Percentiles rank a stretch among this genome's conserved stretches.
These are phyloP conservation scores for Conticribra guillardii DNA, from an alignment of 108 stramenopile genomes.

Conservation along the genomic window DNA sequence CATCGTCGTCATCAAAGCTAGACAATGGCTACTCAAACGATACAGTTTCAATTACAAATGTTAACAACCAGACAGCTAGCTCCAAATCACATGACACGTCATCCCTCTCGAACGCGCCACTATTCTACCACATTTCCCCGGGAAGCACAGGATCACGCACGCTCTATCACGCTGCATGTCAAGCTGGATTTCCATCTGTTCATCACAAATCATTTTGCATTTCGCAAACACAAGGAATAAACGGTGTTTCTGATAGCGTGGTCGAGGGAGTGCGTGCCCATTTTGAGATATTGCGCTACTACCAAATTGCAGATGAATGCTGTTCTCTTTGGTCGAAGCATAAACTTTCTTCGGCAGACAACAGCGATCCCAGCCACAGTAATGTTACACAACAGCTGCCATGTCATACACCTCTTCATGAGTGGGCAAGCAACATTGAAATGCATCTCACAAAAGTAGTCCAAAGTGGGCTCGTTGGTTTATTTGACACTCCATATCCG, in stretches of 20 bases:
- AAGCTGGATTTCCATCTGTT: slow-evolving; percentile 41
- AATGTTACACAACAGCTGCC: not conserved
- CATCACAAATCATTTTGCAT: slow-evolving; percentile 58
- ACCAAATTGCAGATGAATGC: slow-evolving; percentile 36
- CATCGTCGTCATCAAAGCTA: too few species aligned
- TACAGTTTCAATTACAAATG: too few species aligned
- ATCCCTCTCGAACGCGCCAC: too few species aligned
- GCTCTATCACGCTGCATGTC: slow-evolving; percentile 45
- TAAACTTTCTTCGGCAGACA: not conserved
- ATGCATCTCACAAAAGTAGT: slow-evolving; percentile 20
- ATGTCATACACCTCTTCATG: slow-evolving; percentile 20
- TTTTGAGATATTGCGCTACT: slow-evolving; percentile 39
- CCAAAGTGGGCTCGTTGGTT: slow-evolving; percentile 34
- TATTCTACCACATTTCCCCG: slow-evolving; percentile 50
- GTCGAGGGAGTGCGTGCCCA: slow-evolving; percentile 43
- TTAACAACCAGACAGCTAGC: too few species aligned
- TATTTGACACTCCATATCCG: slow-evolving; percentile 55
- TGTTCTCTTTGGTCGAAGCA: slow-evolving; percentile 22
- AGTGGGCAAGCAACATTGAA: slow-evolving; percentile 28
- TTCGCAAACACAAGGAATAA: slow-evolving; percentile 33
- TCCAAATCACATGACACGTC: too few species aligned
- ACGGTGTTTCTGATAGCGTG: slow-evolving; percentile 17
- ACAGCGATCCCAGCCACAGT: not conserved
- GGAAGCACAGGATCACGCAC: slow-evolving; percentile 45
- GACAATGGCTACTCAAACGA: too few species aligned